Percentiles rank a stretch among this genome's conserved stretches.
Evolutionary conservation across 345 rosid species (phyloP).

Genomic region (Syzygium jambos): DNA sequence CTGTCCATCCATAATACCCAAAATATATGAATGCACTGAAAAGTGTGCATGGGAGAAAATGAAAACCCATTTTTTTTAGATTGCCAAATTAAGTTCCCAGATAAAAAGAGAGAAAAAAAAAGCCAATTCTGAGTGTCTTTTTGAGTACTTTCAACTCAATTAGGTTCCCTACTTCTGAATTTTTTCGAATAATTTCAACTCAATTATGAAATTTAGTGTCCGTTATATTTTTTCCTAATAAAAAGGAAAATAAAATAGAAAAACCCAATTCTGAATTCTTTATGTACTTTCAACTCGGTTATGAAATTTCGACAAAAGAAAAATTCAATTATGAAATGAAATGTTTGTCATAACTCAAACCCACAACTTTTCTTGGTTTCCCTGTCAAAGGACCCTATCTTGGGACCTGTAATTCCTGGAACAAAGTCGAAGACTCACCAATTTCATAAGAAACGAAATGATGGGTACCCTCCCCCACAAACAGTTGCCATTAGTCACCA

Average conservation of each 20-base stretch:
- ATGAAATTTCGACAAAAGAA: background rate
- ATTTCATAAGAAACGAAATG: background rate
- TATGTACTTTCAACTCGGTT: background rate
- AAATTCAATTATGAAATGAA: background rate
- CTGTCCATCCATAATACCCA: background rate
- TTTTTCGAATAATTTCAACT: background rate
- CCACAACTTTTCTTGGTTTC: background rate
- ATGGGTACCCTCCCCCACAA: background rate
- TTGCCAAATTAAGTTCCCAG: background rate
- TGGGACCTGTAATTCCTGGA: background rate
- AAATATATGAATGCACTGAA: background rate
- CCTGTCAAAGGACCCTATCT: background rate
- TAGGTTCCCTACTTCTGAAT: background rate
- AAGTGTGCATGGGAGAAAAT: background rate
- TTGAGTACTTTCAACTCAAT: background rate
- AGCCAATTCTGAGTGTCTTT: background rate
- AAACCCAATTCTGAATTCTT: background rate
- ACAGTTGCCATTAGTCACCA: background rate
- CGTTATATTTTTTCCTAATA: background rate
- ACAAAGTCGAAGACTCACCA: background rate
- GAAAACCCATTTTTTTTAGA: background rate
- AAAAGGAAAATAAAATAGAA: background rate
- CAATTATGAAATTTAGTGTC: background rate
- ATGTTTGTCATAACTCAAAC: background rate
- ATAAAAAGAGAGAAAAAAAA: background rate